Percentiles rank a stretch among this genome's conserved stretches.
phyloP scores from a whole-genome alignment of 1,139 yeast species.

The Hemisphaericaspora xylofermentans region DNA sequence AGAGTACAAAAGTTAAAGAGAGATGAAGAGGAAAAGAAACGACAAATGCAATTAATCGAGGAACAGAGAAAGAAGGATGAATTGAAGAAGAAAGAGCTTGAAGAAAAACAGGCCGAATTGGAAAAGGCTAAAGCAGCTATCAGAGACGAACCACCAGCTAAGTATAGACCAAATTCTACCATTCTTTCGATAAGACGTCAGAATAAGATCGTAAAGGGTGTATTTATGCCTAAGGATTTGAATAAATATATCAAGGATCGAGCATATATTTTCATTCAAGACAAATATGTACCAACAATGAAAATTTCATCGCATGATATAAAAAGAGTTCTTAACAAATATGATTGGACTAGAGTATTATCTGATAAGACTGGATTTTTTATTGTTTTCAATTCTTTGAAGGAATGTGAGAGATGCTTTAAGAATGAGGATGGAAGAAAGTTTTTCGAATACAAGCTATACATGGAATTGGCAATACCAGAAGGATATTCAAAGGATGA shows the following conservation, averaged over 20 bases:
- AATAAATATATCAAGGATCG: conserved; percentile 48
- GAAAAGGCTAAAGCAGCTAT: conserved; percentile 6
- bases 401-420: conserved; percentile 68
- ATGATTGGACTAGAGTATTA: conserved; percentile 65
- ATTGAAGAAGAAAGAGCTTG: conserved; percentile 14
- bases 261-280: conserved; percentile 57
- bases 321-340: conserved; percentile 50
- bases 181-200: conserved; percentile 33
- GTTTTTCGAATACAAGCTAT: conserved; percentile 48
- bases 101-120: conserved; percentile 11
- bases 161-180: conserved; percentile 33
- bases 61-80: conserved; percentile 16
- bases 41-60: conserved; percentile 13
- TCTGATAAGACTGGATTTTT: conserved; percentile 68
- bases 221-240: conserved; percentile 45
- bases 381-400: conserved; percentile 62
- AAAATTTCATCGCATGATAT: conserved; percentile 54
- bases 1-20: conserved; percentile 31
- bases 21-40: conserved; percentile 22
- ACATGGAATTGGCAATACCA: conserved; percentile 57
- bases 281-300: conserved; percentile 52
- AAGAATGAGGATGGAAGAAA: conserved; percentile 63
- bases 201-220: conserved; percentile 34
- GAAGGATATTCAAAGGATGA: conserved; percentile 22
- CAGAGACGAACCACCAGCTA: background rate